Evolutionary conservation across 768 basidiomycete genomes (phyloP).

Genomic region (Dioszegia hungarica): DNA sequence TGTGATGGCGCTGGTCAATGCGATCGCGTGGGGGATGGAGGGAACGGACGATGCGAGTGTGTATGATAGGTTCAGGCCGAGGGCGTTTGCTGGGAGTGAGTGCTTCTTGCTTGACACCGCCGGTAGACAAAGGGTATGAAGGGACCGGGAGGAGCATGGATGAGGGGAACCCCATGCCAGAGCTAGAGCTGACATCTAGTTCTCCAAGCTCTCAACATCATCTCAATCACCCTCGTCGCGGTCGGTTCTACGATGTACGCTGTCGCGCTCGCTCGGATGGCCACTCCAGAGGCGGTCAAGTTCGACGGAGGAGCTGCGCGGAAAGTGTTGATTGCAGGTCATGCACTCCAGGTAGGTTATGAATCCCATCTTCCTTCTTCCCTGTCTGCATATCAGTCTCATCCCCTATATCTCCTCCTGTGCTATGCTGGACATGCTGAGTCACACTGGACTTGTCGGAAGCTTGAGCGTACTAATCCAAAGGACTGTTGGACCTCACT

Average conservation of each 20-base stretch:
- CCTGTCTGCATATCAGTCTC: no score
- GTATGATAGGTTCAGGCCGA: conserved; percentile 6
- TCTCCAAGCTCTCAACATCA: conserved; percentile 1
- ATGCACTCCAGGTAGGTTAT: conserved; percentile 1
- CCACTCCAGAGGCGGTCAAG: not conserved
- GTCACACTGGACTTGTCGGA: no score
- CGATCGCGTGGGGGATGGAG: conserved; percentile 3
- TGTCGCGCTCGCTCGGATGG: not conserved
- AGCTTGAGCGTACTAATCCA: no score
- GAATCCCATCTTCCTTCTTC: not conserved
- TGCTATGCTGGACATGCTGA: no score
- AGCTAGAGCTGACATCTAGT: not conserved
- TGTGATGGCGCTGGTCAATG: conserved; percentile 9
- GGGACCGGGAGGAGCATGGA: not conserved
- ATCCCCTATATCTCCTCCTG: no score
- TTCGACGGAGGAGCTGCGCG: not conserved
- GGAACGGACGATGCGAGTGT: conserved; percentile 5
- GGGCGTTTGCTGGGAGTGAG: not conserved
- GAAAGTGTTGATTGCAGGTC: conserved; percentile 7
- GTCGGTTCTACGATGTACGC: conserved; percentile 5
- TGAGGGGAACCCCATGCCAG: no score
- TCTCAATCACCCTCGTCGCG: conserved; percentile 2
- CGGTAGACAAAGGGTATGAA: no score
- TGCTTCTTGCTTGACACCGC: not conserved
- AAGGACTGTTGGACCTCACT: no score